Conservation (phyloP, 306 rosid species). For the Rosa chinensis region DNA sequence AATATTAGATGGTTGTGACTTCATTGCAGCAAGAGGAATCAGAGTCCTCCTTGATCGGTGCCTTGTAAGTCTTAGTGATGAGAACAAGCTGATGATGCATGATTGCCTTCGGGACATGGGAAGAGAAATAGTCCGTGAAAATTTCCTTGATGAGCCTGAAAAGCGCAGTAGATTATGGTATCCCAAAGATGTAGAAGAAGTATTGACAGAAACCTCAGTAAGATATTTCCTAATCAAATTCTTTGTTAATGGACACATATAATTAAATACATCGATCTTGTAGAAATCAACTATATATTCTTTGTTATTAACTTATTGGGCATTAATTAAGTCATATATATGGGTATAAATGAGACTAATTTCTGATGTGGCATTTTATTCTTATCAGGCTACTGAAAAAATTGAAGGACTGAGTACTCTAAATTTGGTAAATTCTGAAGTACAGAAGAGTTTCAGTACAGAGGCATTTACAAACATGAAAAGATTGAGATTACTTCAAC, state of each 20-base stretch:
- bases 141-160: slow-evolving; percentile 8
- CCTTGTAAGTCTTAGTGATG: slow-evolving; percentile 21
- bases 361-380: too few species aligned
- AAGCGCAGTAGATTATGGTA: slow-evolving; percentile 12
- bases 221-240: too few species aligned
- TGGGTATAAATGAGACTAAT: too few species aligned
- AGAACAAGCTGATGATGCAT: slow-evolving; percentile 25
- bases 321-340: too few species aligned
- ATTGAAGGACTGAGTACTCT: slow-evolving; percentile 22
- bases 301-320: too few species aligned
- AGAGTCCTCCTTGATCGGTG: slow-evolving; percentile 25
- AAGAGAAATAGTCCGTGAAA: slow-evolving; percentile 34
- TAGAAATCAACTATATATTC: too few species aligned
- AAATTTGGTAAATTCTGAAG: not conserved
- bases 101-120: slow-evolving; percentile 43
- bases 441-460: not conserved
- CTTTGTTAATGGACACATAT: too few species aligned
- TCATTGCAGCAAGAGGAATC: slow-evolving; percentile 31
- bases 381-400: slow-evolving; percentile 8
- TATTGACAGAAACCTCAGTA: not conserved
- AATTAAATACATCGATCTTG: too few species aligned
- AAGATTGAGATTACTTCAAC: slow-evolving; percentile 37
- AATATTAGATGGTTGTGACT: slow-evolving; percentile 32
- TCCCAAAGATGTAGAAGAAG: slow-evolving; percentile 3
- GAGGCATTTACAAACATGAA: slow-evolving; percentile 38